These are phyloP conservation scores for Calonectria multiphialidica DNA, from an alignment of 2,329 filamentous ascomycete genomes.

Conservation along the genomic window DNA sequence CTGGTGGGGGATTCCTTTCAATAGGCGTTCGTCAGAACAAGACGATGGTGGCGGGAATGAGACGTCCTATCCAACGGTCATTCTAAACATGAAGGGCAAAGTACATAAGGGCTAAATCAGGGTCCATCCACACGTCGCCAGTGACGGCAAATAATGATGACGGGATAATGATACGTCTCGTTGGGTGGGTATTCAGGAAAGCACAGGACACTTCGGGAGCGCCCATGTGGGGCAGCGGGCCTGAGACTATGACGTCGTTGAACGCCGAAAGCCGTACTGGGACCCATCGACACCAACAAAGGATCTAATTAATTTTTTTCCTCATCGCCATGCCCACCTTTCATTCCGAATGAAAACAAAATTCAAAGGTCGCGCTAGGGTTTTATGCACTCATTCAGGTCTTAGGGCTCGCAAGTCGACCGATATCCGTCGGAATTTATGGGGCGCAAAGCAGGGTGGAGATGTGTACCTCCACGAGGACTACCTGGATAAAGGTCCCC, in stretches of 20 bases:
- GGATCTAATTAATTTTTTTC: neutral
- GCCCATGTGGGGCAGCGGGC: conserved; percentile 11
- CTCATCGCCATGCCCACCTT: neutral
- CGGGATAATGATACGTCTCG: neutral
- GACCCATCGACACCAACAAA: neutral
- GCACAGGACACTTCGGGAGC: conserved; percentile 1
- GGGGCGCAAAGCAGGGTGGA: neutral
- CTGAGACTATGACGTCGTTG: conserved; percentile 41
- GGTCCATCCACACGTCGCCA: neutral
- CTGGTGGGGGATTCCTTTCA: neutral
- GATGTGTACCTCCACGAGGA: conserved; percentile 2
- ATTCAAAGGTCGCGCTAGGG: neutral
- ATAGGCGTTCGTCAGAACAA: neutral
- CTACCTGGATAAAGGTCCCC: conserved; percentile 1
- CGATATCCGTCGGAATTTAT: conserved; percentile 5
- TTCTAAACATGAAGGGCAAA: neutral
- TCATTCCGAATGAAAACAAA: conserved; percentile 2
- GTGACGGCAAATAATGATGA: conserved; percentile 3
- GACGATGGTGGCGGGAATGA: neutral
- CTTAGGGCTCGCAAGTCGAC: conserved; percentile 6
- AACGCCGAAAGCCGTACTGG: conserved; percentile 12
- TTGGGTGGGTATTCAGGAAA: neutral
- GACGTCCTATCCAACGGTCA: neutral
- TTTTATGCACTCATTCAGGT: neutral
- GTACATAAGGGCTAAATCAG: neutral